Evolutionary conservation across 2,329 filamentous ascomycete species (phyloP).

Genomic region (Emergomyces orientalis): DNA sequence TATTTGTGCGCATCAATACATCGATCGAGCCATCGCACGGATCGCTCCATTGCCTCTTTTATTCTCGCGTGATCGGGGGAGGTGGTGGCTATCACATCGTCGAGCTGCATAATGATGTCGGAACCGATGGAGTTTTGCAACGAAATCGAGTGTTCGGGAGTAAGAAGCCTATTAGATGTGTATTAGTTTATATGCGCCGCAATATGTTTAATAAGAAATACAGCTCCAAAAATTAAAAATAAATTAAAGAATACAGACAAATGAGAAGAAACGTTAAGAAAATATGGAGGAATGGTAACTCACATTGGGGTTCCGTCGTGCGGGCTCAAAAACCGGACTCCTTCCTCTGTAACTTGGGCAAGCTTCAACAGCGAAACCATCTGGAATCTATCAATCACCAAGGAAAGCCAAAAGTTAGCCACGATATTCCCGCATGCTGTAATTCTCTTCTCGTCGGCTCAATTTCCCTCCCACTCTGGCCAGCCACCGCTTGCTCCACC

Average conservation of each 20-base stretch:
- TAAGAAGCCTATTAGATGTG: slow-evolving; percentile 55
- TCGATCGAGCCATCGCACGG: slow-evolving; percentile 88
- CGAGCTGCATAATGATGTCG: slow-evolving; percentile 99
- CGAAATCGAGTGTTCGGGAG: slow-evolving; percentile 91
- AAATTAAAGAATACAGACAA: not conserved
- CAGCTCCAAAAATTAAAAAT: not conserved
- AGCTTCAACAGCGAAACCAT: slow-evolving; percentile 96
- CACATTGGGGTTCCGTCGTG: slow-evolving; percentile 90
- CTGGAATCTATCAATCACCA: slow-evolving; percentile 60
- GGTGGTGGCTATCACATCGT: slow-evolving; percentile 94
- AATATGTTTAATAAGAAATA: not conserved
- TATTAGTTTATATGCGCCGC: not conserved
- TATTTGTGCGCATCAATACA: slow-evolving; percentile 86
- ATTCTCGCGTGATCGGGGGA: slow-evolving; percentile 82
- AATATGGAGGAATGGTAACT: slow-evolving; percentile 13
- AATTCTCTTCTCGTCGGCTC: not conserved
- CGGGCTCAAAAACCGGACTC: slow-evolving; percentile 89
- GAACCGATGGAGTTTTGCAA: slow-evolving; percentile 95
- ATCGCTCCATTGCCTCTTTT: slow-evolving; percentile 89
- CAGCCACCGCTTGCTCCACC: not conserved
- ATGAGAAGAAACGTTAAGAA: not conserved
- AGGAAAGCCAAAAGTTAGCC: not conserved
- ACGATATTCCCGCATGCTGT: not conserved
- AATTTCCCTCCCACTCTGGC: not conserved
- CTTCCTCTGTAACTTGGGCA: slow-evolving; percentile 88